Conservation (phyloP, 495 filamentous ascomycete genomes). For the Cercophora samala region DNA sequence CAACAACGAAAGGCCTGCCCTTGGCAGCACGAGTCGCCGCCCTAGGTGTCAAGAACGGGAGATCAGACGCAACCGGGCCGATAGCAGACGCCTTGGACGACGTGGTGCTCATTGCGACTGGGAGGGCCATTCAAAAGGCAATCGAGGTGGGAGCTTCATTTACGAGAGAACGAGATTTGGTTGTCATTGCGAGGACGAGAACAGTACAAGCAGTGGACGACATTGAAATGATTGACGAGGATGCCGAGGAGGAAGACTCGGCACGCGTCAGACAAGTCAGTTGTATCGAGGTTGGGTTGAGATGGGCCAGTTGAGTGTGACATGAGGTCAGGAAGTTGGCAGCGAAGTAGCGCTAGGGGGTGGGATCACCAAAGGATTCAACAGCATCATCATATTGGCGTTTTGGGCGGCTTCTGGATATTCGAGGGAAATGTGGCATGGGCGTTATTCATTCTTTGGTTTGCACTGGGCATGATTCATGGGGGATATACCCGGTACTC, state of each 20-base stretch:
- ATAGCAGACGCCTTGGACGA: constrained; percentile 39
- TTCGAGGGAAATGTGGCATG: background rate
- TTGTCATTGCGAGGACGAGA: constrained; percentile 59
- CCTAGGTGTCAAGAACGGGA: constrained; percentile 27
- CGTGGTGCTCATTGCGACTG: constrained; percentile 74
- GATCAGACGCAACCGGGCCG: background rate
- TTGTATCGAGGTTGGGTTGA: constrained; percentile 33
- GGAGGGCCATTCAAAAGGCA: constrained; percentile 71
- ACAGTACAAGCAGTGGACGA: constrained; percentile 71
- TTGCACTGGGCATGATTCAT: background rate
- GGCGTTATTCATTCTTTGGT: background rate
- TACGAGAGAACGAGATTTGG: constrained; percentile 54
- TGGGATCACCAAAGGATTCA: background rate
- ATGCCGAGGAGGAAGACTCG: constrained; percentile 52
- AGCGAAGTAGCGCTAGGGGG: no score
- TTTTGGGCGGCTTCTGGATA: background rate
- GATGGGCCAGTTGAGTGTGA: constrained; percentile 15
- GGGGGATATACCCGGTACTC: background rate
- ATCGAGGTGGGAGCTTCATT: constrained; percentile 63
- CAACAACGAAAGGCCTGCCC: constrained; percentile 32
- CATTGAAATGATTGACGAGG: constrained; percentile 46
- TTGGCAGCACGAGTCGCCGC: constrained; percentile 44
- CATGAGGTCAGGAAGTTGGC: background rate
- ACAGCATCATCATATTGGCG: background rate
- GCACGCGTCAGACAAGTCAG: constrained; percentile 56